Base-by-base conservation (phyloP, 2,329 filamentous ascomycete species). In the Scedosporium apiospermum region DNA sequence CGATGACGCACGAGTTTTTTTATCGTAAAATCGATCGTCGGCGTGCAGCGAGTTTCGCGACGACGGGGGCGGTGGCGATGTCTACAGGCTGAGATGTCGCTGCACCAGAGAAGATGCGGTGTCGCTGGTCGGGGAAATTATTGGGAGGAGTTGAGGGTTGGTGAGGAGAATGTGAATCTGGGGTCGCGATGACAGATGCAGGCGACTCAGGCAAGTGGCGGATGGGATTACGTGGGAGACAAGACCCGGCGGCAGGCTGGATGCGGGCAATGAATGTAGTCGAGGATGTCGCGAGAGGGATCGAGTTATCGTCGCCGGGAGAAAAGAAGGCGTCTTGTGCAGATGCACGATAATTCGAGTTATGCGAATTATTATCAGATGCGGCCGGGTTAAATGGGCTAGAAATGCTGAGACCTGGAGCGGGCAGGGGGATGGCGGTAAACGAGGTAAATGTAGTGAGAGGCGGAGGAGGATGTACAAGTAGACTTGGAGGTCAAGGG, bases 331-430 rank as follows among this genome's bases (percentile, higher is more conserved):
- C 44, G 23, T 27, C 18, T 27, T 55, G 23, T 61, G 51, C 53
- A 64, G 55, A 46, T 51, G 55, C 38, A 27, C 44, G 63, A 51
- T 14, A 62, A 55, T 59, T 62, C 61, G 60, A 61, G 63, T 62
- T 64, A 34, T 21, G 18, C n/a, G 62, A 27, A 30, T 38, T 60
- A 34, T 55, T 27, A 21, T 14, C 60, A 21, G 27, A 57, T 42
- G 49, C 53, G 26, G 49, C 30, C 44, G 46, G 34, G 14, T 41
- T 10, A 21, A 60, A 41, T 16, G 58, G 34, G 18, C 38, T 44
- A n/a, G 58, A 16, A 46, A 49, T 51, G 16, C 41, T 26, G 27
- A 30, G 21, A 30, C 41, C 42, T 26, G 59, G 30, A 49, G 42
- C 44, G 46, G 41, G 18, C 53, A 61, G 61, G 63, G 63, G 63